Evolutionary conservation across 805 yeast species (phyloP).

Genomic region (Diddensiella caesifluorescens): DNA sequence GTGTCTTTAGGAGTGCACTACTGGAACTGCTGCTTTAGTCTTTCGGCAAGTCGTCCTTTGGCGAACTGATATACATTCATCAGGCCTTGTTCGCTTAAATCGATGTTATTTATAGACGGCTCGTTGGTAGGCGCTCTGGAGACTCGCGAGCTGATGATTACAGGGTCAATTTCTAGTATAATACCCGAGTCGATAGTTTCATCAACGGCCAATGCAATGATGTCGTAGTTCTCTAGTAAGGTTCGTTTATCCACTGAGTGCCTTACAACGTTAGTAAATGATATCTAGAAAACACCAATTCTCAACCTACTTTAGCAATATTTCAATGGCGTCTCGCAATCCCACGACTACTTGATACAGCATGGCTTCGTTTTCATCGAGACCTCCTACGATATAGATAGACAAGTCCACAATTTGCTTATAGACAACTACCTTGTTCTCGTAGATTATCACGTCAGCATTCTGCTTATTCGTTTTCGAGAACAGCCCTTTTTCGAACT

Average conservation of each 20-base stretch:
- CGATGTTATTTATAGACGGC: slow-evolving; percentile 36
- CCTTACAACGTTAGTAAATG: not conserved
- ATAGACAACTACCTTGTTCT: slow-evolving; percentile 76
- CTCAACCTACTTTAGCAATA: slow-evolving; percentile 45
- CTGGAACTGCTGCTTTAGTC: slow-evolving; percentile 39
- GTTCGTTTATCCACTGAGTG: slow-evolving; percentile 70
- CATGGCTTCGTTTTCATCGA: slow-evolving; percentile 82
- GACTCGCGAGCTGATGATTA: slow-evolving; percentile 82
- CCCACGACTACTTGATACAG: slow-evolving; percentile 72
- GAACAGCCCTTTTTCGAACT: slow-evolving; percentile 70
- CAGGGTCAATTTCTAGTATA: slow-evolving; percentile 82
- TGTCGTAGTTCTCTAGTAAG: slow-evolving; percentile 76
- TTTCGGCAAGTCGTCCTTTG: slow-evolving; percentile 58
- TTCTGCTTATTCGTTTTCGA: slow-evolving; percentile 74
- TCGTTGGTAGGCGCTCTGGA: slow-evolving; percentile 81
- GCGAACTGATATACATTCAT: slow-evolving; percentile 86
- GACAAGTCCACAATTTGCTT: slow-evolving; percentile 76
- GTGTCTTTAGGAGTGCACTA: slow-evolving; percentile 4
- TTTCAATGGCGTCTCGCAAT: slow-evolving; percentile 73
- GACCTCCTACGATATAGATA: slow-evolving; percentile 63
- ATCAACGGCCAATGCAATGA: slow-evolving; percentile 80
- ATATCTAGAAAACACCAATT: not conserved
- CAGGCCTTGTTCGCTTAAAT: slow-evolving; percentile 43
- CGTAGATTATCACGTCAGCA: slow-evolving; percentile 75
- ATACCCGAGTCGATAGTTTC: slow-evolving; percentile 93